Conservation (phyloP, 257 asterid species). For the Prunella vulgaris region DNA sequence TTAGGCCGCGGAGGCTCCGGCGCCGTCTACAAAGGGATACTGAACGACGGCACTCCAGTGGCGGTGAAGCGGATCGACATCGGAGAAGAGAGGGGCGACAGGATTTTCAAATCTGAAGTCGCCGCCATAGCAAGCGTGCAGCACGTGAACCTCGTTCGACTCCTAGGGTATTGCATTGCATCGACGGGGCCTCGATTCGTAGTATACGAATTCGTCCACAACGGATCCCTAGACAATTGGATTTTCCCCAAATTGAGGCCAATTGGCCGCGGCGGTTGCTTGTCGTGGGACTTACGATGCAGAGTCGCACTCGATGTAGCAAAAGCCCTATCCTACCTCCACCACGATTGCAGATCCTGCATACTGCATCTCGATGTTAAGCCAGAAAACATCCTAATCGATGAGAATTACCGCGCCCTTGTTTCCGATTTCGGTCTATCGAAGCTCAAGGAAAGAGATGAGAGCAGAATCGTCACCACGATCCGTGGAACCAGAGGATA, state of each 20-base stretch:
- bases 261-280: slow-evolving; percentile 31
- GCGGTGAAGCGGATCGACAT: slow-evolving; percentile 63
- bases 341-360: slow-evolving; percentile 76
- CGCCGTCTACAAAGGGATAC: slow-evolving; percentile 57
- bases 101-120: slow-evolving; percentile 64
- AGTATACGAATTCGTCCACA: slow-evolving; percentile 50
- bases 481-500: slow-evolving; percentile 79
- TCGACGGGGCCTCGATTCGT: slow-evolving; percentile 51
- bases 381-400: slow-evolving; percentile 68
- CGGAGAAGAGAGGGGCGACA: slow-evolving; percentile 68
- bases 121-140: slow-evolving; percentile 82
- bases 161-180: slow-evolving; percentile 53
- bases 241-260: slow-evolving; percentile 34
- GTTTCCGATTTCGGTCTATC: slow-evolving; percentile 73
- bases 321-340: slow-evolving; percentile 59
- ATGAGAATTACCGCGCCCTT: slow-evolving; percentile 42
- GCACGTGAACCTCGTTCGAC: slow-evolving; percentile 69
- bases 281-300: slow-evolving; percentile 61
- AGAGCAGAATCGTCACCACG: slow-evolving; percentile 54
- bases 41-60: slow-evolving; percentile 52
- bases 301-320: slow-evolving; percentile 64
- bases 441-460: slow-evolving; percentile 67
- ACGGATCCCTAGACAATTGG: slow-evolving; percentile 71
- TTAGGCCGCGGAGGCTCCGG: slow-evolving; percentile 71
- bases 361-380: slow-evolving; percentile 70